Conservation (phyloP, 768 basidiomycete genomes). For the Sistotremastrum suecicum region DNA sequence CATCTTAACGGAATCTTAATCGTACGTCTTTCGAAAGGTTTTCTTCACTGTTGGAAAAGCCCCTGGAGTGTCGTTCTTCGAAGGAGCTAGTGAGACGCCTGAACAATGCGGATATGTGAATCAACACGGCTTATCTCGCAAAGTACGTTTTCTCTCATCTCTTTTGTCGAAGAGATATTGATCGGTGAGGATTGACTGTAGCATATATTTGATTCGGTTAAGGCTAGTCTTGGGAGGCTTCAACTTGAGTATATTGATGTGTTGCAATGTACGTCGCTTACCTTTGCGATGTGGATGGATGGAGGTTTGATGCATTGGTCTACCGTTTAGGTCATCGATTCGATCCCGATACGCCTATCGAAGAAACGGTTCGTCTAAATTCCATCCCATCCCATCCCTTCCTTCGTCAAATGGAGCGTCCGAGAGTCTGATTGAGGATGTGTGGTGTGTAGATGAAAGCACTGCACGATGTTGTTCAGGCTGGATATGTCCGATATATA, state of each 20-base stretch:
- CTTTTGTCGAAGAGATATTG: slow-evolving; percentile 1
- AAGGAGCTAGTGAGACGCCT: slow-evolving; percentile 9
- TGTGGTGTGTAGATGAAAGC: background rate
- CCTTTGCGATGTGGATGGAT: background rate
- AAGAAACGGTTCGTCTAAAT: slow-evolving; percentile 1
- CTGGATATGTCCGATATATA: background rate
- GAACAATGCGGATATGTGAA: slow-evolving; percentile 34
- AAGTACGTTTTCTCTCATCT: slow-evolving; percentile 12
- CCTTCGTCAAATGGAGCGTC: background rate
- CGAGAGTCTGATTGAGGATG: too few relatives aligned
- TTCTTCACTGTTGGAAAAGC: slow-evolving; percentile 1
- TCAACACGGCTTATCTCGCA: slow-evolving; percentile 31
- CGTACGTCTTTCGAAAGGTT: too few relatives aligned
- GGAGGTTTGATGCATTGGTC: background rate
- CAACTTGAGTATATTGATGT: slow-evolving; percentile 34
- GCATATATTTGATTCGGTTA: slow-evolving; percentile 35
- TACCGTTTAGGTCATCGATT: slow-evolving; percentile 21
- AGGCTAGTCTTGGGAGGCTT: slow-evolving; percentile 25
- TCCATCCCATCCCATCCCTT: background rate
- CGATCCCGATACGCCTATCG: slow-evolving; percentile 6
- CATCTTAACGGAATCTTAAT: too few relatives aligned
- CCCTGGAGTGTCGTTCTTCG: background rate
- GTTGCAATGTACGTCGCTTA: slow-evolving; percentile 20
- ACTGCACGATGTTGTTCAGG: background rate
- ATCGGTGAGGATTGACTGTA: slow-evolving; percentile 7